Base-by-base conservation (phyloP, 2,329 filamentous ascomycete species). In the Fusarium coffeatum region DNA sequence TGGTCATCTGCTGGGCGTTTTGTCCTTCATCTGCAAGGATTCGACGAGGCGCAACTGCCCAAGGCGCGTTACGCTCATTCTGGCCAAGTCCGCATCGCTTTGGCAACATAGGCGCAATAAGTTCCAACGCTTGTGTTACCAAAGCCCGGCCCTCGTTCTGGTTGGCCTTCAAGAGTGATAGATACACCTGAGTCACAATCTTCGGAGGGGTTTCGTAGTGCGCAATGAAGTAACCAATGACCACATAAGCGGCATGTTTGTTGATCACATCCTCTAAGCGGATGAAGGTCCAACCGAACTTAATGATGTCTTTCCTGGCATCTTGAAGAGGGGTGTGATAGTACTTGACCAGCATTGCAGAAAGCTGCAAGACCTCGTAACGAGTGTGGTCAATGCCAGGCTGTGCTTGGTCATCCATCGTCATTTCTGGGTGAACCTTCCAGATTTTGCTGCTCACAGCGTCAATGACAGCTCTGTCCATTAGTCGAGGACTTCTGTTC, bases 241-340 rank as follows among this genome's bases (percentile, higher is more conserved):
- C 89, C 8, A 98, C 95, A 75, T 99, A 99, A 5, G 96, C 94
- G 1, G 95, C 96, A 78, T 98, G 96, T 80, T 99, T 99, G 84
- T 98, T 99, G 83, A 99, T 97, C 60, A 97, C 93, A 79, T 99
- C 96, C 76, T 99, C 97, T n/a, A 99, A 87, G 25, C 93, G 90
- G 75, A 99, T 99, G 77, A 97, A 98, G 20, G 94, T 97, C 96
- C 96, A 99, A 5, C 94, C 94, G 80, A 98, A 99, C 81, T 98
- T 98, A 77, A 99, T 99, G 67, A 99, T 95, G 70, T 99, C 96
- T 80, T 99, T 99, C 40, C 97, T 90, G 4, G 93, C 91, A 75
- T 98, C 96, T 72, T 97, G 92, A 3, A 99, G 87, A 56, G 94
- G 92, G 32, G 89, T 88, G 75, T 95, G 90, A 76, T 99, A 93